These are phyloP conservation scores for Penicillium flavigenum DNA, from an alignment of 495 filamentous ascomycete species.

Conservation along the genomic window DNA sequence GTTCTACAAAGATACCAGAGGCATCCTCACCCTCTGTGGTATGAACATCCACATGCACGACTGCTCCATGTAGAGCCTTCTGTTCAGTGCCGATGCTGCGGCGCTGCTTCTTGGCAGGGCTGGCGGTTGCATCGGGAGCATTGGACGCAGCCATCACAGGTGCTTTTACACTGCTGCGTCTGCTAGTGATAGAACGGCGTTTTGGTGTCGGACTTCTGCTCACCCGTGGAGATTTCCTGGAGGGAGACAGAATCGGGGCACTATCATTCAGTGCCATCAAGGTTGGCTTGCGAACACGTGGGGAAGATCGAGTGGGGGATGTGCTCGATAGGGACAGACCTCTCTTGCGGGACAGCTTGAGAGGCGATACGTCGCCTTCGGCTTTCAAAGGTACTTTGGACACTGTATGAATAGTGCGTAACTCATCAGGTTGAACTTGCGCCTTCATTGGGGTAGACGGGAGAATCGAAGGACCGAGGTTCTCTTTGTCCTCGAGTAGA, in stretches of 20 bases:
- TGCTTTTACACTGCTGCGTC: conserved; percentile 15
- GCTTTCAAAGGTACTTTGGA: conserved; percentile 75
- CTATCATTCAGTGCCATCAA: conserved; percentile 24
- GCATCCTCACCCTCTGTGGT: conserved; percentile 86
- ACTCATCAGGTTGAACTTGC: conserved; percentile 19
- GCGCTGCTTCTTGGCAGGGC: conserved; percentile 34
- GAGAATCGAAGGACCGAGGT: conserved; percentile 26
- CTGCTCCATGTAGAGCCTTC: conserved; percentile 61
- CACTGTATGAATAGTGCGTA: conserved; percentile 62
- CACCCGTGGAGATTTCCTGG: conserved; percentile 28
- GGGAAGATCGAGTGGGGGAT: conserved; percentile 39
- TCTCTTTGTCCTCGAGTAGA: conserved; percentile 36
- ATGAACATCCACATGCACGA: conserved; percentile 92
- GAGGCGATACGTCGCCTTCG: conserved; percentile 60
- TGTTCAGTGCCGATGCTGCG: conserved; percentile 24
- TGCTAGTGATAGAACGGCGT: conserved; percentile 22
- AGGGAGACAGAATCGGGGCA: conserved; percentile 19
- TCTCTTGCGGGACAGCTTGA: conserved; percentile 56
- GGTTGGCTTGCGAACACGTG: conserved; percentile 31
- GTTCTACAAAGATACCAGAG: conserved; percentile 76
- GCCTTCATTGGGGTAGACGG: conserved; percentile 39
- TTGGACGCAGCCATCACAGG: conserved; percentile 13
- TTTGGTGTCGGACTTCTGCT: conserved; percentile 27
- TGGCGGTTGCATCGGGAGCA: conserved; percentile 26
- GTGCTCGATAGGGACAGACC: conserved; percentile 46